These are phyloP conservation scores for Pseudodiploospora longispora DNA, from an alignment of 2,329 filamentous ascomycete genomes.

Conservation along the genomic window DNA sequence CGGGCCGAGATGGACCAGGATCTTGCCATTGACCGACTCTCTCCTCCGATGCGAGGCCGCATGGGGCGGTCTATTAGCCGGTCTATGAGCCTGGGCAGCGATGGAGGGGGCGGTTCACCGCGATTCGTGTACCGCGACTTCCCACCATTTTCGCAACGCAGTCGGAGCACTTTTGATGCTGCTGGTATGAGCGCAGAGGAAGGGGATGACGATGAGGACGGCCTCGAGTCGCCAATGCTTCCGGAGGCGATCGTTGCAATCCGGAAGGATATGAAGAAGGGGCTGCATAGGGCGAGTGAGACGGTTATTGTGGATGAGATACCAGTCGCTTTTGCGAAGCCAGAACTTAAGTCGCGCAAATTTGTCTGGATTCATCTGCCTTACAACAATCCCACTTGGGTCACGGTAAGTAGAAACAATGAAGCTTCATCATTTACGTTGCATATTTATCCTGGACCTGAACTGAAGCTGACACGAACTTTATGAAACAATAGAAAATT, in stretches of 20 bases:
- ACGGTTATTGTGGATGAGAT: slow-evolving; percentile 21
- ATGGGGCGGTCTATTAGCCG: slow-evolving; percentile 24
- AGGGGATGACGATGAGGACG: slow-evolving; percentile 15
- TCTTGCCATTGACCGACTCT: slow-evolving; percentile 29
- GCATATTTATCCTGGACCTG: not conserved
- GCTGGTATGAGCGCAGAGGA: slow-evolving; percentile 3
- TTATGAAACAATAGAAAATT: slow-evolving; percentile 25
- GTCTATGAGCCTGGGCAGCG: slow-evolving; percentile 26
- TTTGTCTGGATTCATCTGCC: slow-evolving; percentile 53
- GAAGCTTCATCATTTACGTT: not conserved
- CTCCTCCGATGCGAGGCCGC: slow-evolving; percentile 23
- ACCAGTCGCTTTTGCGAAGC: slow-evolving; percentile 23
- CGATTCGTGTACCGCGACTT: slow-evolving; percentile 26
- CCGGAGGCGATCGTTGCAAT: slow-evolving; percentile 26
- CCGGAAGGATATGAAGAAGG: slow-evolving; percentile 16
- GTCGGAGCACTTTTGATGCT: slow-evolving; percentile 20
- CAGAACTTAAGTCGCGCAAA: slow-evolving; percentile 31
- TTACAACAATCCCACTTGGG: slow-evolving; percentile 51
- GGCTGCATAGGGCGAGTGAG: slow-evolving; percentile 15
- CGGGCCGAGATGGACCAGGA: slow-evolving; percentile 30
- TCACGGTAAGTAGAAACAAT: slow-evolving; percentile 33
- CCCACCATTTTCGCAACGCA: slow-evolving; percentile 27
- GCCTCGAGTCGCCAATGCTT: slow-evolving; percentile 23
- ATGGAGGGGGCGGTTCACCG: slow-evolving; percentile 11
- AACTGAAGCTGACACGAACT: not conserved